Base-by-base conservation (phyloP, 352 stramenopile genomes). In the Globisporangium carolinianum region DNA sequence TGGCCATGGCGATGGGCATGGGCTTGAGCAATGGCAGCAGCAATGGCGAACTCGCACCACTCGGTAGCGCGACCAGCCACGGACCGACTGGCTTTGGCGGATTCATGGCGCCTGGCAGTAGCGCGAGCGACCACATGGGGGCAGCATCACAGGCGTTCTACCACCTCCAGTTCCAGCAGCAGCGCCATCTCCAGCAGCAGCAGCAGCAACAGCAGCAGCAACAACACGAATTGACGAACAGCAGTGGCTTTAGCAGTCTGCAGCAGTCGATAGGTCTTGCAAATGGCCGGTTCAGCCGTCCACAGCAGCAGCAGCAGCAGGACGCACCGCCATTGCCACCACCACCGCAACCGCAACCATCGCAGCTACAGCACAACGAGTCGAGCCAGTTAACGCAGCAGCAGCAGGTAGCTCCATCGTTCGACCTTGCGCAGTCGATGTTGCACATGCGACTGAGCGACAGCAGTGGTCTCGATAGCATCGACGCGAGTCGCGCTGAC, bases 401-500 rank as follows among this genome's bases (percentile, higher is more conserved):
- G n/a, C n/a, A n/a, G n/a, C n/a, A n/a, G n/a, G n/a, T n/a, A n/a
- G n/a, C n/a, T n/a, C n/a, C n/a, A n/a, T n/a, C n/a, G 18, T 79
- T 79, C 49, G 67, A 77, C 37, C 63, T 87, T 11, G 75, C 75
- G 11, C 59, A 75, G 42, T 55, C 68, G 10, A 79, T 87, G 71
- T 66, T 78, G 2, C 62, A 64, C 37, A 63, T 87, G 39, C 51
- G 68, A 47, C 59, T 74, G 24, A 60, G 53, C 57, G 60, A 55
- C 14, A 14, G 51, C 17, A 36, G 41, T 12, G n/a, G 41, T 46
- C 41, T 12, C 1, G 41, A 46, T 46, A n/a, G 41, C 41, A n/a
- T 3, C 41, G 41, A 69, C 14, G 11, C 43, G 24, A 55, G 61
- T 45, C 53, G 18, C 36, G 14, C 41, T 45, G 50, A 53, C 8